Percentiles rank a stretch among this genome's conserved stretches.
Conservation (phyloP, 768 basidiomycete species). For the Kwoniella botswanensis region DNA sequence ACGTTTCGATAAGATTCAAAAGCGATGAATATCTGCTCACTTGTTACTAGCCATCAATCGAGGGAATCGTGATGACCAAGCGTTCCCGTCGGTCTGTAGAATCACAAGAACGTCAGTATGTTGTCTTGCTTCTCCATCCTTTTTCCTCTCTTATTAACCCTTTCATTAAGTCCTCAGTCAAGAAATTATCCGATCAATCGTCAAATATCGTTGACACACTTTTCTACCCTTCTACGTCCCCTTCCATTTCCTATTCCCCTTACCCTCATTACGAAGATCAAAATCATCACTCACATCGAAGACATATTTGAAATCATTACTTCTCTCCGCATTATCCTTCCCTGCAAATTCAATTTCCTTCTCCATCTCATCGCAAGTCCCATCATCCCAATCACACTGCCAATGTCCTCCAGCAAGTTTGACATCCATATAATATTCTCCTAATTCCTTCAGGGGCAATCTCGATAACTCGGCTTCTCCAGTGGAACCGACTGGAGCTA, state of each 20-base stretch:
- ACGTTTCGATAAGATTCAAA: neutral
- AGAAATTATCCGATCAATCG: too few species aligned
- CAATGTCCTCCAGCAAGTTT: constrained; percentile 56
- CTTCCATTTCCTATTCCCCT: too few species aligned
- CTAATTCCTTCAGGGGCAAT: constrained; percentile 45
- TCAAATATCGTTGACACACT: too few species aligned
- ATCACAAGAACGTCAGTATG: neutral
- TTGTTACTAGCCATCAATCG: constrained; percentile 58
- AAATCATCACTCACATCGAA: constrained; percentile 54
- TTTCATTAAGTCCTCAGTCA: too few species aligned
- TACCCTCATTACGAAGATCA: too few species aligned
- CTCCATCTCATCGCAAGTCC: constrained; percentile 58
- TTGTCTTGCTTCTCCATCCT: too few species aligned
- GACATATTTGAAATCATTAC: constrained; percentile 59
- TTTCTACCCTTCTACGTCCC: too few species aligned
- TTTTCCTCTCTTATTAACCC: too few species aligned
- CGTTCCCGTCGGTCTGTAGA: constrained; percentile 57
- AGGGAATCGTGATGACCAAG: constrained; percentile 59
- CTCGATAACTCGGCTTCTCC: constrained; percentile 50
- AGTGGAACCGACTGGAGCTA: constrained; percentile 49
- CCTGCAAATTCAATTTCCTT: constrained; percentile 53
- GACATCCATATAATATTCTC: constrained; percentile 58
- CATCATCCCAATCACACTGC: constrained; percentile 58
- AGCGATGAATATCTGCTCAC: constrained; percentile 34
- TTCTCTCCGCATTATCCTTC: constrained; percentile 54